phyloP scores from a whole-genome alignment of 441 rosid genomes.

The Kokia cookei region DNA sequence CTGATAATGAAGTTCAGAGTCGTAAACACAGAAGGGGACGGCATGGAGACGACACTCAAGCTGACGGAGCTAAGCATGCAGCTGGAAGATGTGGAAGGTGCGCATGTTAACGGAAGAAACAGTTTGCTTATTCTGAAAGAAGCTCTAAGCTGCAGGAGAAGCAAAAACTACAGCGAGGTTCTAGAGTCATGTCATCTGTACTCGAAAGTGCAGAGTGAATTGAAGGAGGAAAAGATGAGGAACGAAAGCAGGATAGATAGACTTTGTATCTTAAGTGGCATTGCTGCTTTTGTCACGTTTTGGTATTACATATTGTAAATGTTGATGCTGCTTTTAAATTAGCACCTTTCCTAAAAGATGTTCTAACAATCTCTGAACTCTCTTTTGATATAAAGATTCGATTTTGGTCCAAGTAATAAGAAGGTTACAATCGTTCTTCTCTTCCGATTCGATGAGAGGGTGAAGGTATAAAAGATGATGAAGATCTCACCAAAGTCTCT shows the following conservation, averaged over 20 bases:
- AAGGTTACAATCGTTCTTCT: background rate
- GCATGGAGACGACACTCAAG: conserved; percentile 38
- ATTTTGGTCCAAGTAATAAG: conserved; percentile 26
- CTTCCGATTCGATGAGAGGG: background rate
- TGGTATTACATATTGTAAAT: conserved; percentile 53
- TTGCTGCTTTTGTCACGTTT: conserved; percentile 51
- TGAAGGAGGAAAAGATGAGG: conserved; percentile 70
- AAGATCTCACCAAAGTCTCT: background rate
- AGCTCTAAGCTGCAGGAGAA: conserved; percentile 56
- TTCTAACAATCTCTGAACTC: conserved; percentile 10
- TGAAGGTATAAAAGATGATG: no score
- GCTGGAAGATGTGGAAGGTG: conserved; percentile 75
- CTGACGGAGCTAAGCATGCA: conserved; percentile 73
- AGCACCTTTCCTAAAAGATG: conserved; percentile 6
- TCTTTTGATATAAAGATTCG: conserved; percentile 20
- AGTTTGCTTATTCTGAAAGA: conserved; percentile 61
- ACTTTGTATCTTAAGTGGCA: conserved; percentile 52
- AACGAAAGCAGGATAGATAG: conserved; percentile 62
- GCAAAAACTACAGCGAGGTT: conserved; percentile 67
- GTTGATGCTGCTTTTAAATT: background rate
- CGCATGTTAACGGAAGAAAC: conserved; percentile 68
- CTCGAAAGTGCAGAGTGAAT: conserved; percentile 56
- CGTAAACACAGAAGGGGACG: conserved; percentile 42
- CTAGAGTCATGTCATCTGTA: conserved; percentile 63
- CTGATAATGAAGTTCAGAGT: conserved; percentile 66